A percentile compares a stretch with the other conserved stretches of the same genome.
Evolutionary conservation across 805 yeast species (phyloP).

Genomic region (Ogataea angusta): DNA sequence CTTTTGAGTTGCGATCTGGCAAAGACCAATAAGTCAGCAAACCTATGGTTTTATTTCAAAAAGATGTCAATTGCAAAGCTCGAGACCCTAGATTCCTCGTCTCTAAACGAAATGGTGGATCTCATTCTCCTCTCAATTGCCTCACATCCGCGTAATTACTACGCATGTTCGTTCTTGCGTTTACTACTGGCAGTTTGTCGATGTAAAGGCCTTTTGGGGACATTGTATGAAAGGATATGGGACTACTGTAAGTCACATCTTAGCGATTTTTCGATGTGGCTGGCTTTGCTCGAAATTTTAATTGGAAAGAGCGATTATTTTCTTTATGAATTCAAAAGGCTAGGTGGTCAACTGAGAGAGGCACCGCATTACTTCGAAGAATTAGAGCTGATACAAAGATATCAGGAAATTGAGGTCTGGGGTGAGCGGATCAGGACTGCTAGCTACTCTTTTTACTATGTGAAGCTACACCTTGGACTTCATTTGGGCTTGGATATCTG

Average conservation of each 20-base stretch:
- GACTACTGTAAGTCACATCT: conserved; percentile 12
- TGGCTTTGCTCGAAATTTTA: conserved; percentile 13
- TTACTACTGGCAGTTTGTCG: conserved; percentile 15
- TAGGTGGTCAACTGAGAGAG: not conserved
- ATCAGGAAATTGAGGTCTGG: conserved; percentile 13
- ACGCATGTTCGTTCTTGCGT: conserved; percentile 41
- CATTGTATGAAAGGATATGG: conserved; percentile 1
- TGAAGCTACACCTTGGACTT: conserved; percentile 1
- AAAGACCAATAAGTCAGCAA: conserved; percentile 34
- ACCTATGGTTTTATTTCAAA: conserved; percentile 30
- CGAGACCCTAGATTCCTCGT: not conserved
- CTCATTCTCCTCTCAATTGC: conserved; percentile 34
- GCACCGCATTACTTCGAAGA: not conserved
- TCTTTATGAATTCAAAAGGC: conserved; percentile 8
- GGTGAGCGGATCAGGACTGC: conserved; percentile 5
- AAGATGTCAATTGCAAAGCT: conserved; percentile 7
- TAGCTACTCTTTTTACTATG: conserved; percentile 9
- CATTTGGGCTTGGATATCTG: conserved; percentile 1
- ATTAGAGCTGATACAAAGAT: not conserved
- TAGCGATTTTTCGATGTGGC: conserved; percentile 26
- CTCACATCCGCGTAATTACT: conserved; percentile 46
- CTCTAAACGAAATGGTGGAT: conserved; percentile 4
- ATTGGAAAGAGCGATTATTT: conserved; percentile 12
- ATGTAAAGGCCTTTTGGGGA: not conserved
- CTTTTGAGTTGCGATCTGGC: conserved; percentile 26